These are phyloP conservation scores for Chalaropsis ovoidea DNA, from an alignment of 2,329 filamentous ascomycete genomes.

Conservation along the genomic window DNA sequence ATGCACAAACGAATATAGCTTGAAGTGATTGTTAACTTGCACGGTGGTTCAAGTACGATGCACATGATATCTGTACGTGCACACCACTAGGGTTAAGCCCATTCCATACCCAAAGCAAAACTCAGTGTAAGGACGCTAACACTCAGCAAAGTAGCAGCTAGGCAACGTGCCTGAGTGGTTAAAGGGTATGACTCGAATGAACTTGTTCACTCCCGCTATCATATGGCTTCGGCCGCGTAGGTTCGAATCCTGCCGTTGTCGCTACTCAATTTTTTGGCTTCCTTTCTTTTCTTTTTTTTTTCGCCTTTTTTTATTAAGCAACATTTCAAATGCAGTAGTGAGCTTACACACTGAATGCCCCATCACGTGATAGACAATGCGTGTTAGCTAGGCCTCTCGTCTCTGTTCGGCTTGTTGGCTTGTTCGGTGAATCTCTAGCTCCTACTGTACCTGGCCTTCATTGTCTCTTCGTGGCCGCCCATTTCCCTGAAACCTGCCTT, in stretches of 20 bases:
- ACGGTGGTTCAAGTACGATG: neutral
- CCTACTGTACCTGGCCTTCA: too few relatives aligned
- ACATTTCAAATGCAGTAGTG: too few relatives aligned
- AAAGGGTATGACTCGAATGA: constrained; percentile 25
- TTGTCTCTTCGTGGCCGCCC: neutral
- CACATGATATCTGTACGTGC: too few relatives aligned
- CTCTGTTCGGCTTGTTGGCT: too few relatives aligned
- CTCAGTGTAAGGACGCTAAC: neutral
- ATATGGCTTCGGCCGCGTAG: constrained; percentile 24
- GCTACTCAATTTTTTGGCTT: neutral
- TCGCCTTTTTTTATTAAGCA: too few relatives aligned
- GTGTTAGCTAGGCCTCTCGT: too few relatives aligned
- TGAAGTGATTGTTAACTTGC: too few relatives aligned
- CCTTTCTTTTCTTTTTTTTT: neutral
- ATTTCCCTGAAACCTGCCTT: neutral
- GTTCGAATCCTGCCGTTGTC: constrained; percentile 25
- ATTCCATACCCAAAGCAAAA: neutral
- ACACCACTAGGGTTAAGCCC: neutral
- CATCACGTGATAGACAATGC: too few relatives aligned
- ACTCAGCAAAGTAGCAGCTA: neutral
- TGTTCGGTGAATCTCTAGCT: too few relatives aligned
- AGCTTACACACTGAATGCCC: too few relatives aligned
- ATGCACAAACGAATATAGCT: too few relatives aligned
- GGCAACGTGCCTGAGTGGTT: constrained; percentile 25
- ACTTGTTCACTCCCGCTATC: constrained; percentile 16